Evolutionary conservation across 768 basidiomycete genomes (phyloP), one percentile per base, ranked within the genome.

Genomic region (Porpolomopsis calyptriformis): DNA sequence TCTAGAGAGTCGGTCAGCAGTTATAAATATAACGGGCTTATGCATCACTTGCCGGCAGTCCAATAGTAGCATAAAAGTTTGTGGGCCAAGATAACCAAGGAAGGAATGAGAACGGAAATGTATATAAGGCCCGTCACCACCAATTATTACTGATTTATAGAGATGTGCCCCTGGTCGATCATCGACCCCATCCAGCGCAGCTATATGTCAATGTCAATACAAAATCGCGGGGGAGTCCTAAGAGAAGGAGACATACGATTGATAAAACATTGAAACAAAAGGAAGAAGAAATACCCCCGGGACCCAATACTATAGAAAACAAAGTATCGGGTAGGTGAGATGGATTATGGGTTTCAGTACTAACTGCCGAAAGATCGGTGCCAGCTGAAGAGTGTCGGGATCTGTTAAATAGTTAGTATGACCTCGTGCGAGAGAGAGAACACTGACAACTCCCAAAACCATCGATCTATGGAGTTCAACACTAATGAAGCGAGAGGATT

Each of bases 201-300:
- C 86, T 82, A 52, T 33, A 27, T 9, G 22, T 38, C 4, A 46
- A 52, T 43, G 33, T 47, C 37, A 25, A 25, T 40, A 16, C 18
- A 47, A 40, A n/a, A 25, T 27, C 16, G 42, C 48, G 23, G 11
- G 12, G 43, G 44, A n/a, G n/a, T n/a, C n/a, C n/a, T 45, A 9
- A 31, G 16, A 20, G 18, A 44, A 18, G 34, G 51, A 3, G 9
- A 43, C 74, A 44, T 54, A 85, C 86, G 76, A 51, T 84, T 82
- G 54, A 85, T 78, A 61, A 93, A 93, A 53, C 86, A 88, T 54
- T 99, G 94, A 70, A 99, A 98, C 1, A 99, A 70, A 18, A 94
- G 69, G 66, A 81, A 99, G 70, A 81, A 93, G 61, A 93, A 93
- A 64, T 92, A 96, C 18, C 82, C 89, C 52, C 85, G 69, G 0